Base-by-base conservation (phyloP, 805 yeast species). In the Metschnikowia lachancei region DNA sequence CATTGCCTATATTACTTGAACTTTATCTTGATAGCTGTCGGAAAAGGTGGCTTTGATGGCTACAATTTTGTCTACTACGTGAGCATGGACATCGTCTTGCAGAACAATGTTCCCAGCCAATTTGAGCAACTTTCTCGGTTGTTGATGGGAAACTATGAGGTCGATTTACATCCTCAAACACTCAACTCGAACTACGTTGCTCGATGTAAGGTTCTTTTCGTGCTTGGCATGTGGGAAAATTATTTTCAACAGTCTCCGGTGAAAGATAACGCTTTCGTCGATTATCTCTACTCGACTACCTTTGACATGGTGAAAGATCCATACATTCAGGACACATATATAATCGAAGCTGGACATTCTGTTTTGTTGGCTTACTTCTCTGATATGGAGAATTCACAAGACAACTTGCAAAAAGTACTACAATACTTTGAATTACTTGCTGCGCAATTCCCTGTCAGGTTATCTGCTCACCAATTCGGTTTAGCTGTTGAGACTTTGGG, bases 261-360 rank as follows among this genome's bases (percentile, higher is more conserved):
- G 11, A 47, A 45, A 20, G 53, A 59, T 34, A 45, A 47, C 2
- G 46, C 6, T 1, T 70, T 63, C 37, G 52, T 63, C 16, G 53
- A 53, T 4, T 38, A 51, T n/a, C 54, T 72, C 11, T 63, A 58
- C 45, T 59, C 64, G 7, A 52, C 68, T 1, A 63, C 75, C 18
- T 58, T 67, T 28, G 61, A 63, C 28, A 53, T 76, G 30, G 72
- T 64, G 19, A 50, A 51, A 22, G 43, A 64, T 39, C 50, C 44
- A 1, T 49, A 44, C 30, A 54, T 65, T 17, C 34, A 38, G 4
- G 58, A 58, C n/a, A 32, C 51, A 20, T 64, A 58, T 2, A 53
- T 80, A 4, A 62, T 82, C 10, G 92, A 85, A 57, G 78, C 83
- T 0, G 71, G 82, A 1, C 92, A 85, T 59, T 81, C 89, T 0